Evolutionary conservation across 768 basidiomycete species (phyloP), one percentile per base, ranked within the genome.

Genomic region (Pleurotus ostreatus): DNA sequence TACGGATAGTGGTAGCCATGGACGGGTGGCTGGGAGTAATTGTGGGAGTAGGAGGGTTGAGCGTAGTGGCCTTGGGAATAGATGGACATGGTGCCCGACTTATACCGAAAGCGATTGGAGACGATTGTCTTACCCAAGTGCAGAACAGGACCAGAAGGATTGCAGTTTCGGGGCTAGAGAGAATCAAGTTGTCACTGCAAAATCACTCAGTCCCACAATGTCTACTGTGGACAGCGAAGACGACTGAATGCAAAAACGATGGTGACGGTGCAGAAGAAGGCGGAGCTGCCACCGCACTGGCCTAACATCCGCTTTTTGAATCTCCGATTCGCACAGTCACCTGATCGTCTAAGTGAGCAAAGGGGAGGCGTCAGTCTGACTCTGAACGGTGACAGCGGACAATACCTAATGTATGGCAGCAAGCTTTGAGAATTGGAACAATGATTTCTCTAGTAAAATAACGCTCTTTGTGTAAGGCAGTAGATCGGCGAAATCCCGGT

Each of bases 21-120:
- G 67, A 73, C 41, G 60, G 70, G 62, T 65, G 75, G 71, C 65
- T 78, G 70, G 64, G 76, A 63, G 64, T 78, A 85, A 44, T 71
- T 74, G 61, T 78, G 72, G 20, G 74, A 64, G 68, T 83, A 86
- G 30, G 30, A 34, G 38, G 53, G 78, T 65, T 85, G 84, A 63
- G 80, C 80, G 64, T 81, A 88, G 41, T 78, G 74, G 68, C 71
- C 77, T 68, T 84, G 84, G 70, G 84, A 73, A 71, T 86, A 88
- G 65, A 84, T 71, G 61, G 82, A 83, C 82, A 85, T 84, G 62
- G 69, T 70, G 57, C 51, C 62, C 59, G 65, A 71, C 71, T 74
- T 73, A 72, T 67, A 61, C 60, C 65, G 62, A 57, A 61, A 52
- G n/a, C 60, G 65, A 65, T 66, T 58, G 64, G 60, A 34, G 30